Base-by-base conservation (phyloP, 352 stramenopile genomes). In the Phytophthora quininea region DNA sequence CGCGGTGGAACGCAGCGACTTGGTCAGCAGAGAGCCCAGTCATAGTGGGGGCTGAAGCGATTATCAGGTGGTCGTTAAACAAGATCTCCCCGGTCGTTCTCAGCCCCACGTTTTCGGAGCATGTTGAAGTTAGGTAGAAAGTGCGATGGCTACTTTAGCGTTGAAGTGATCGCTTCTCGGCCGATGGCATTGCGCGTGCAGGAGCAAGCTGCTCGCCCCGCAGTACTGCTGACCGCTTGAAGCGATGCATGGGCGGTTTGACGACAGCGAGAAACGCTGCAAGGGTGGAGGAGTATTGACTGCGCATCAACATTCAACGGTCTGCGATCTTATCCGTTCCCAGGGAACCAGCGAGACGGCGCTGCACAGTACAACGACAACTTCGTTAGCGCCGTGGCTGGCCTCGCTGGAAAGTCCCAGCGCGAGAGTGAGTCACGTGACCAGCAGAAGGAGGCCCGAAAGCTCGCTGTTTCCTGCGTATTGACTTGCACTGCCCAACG, bases 1-100 rank as follows among this genome's bases (percentile, higher is more conserved):
- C 87, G 47, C 68, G 64, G 19, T 83, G 53, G 68, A 84, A 95
- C 54, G 82, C 88, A 4, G 66, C 70, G 51, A 90, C 55, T 67
- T 93, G 80, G 48, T 84, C 81, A 7, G 72, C 7, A n/a, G 82
- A 82, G 27, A 95, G 71, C 1, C 82, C 78, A 27, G 62, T 11
- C 59, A 67, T 77, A 27, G 29, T 48, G 12, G 38, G 19, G 19
- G 19, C 19, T 24, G 19, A 24, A 24, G 19, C 19, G 19, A 24
- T 24, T 24, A 24, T 24, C 19, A 24, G 19, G 19, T 24, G 19
- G 19, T 24, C 19, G 19, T 24, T 24, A 24, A 24, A 24, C 19
- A 24, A 24, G 19, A 24, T 24, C 19, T 24, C 19, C 19, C 19
- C 19, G 19, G 19, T 24, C 19, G 19, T 24, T 24, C 19, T 24